Percentiles rank a stretch among this genome's conserved stretches.
Evolutionary conservation across 2,329 filamentous ascomycete species (phyloP).

Genomic region (Aspergillus sp.): DNA sequence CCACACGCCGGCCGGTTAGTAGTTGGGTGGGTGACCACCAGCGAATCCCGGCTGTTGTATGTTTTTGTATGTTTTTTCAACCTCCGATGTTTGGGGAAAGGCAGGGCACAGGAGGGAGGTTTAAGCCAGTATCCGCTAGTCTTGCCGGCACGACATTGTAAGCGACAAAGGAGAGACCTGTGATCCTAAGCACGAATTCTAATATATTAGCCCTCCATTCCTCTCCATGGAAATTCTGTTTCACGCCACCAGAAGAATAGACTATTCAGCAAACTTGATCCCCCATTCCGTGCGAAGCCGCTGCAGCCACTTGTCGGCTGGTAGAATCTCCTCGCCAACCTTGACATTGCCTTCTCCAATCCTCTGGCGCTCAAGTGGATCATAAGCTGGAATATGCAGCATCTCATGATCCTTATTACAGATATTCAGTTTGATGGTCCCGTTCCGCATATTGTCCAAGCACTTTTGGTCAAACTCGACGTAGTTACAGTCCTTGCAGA

Average conservation of each 20-base stretch:
- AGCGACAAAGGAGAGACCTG: not conserved
- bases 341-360: constrained; percentile 20
- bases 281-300: constrained; percentile 14
- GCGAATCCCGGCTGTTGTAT: not conserved
- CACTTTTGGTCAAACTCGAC: constrained; percentile 18
- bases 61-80: not conserved
- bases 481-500: constrained; percentile 23
- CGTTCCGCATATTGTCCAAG: constrained; percentile 12
- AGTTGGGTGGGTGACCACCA: not conserved
- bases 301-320: constrained; percentile 17
- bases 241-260: not conserved
- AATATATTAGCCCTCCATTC: not conserved
- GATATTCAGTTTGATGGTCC: constrained; percentile 5
- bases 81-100: not conserved
- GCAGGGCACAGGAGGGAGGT: not conserved
- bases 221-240: not conserved
- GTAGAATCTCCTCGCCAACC: constrained; percentile 17
- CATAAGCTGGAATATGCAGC: constrained; percentile 23
- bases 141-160: not conserved
- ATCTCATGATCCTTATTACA: constrained; percentile 23
- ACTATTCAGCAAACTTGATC: not conserved
- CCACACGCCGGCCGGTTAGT: too few species aligned
- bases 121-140: not conserved
- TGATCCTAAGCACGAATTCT: not conserved
- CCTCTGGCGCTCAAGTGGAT: constrained; percentile 10